Evolutionary conservation across 2,329 filamentous ascomycete species (phyloP).

Genomic region (Aspergillus persii): DNA sequence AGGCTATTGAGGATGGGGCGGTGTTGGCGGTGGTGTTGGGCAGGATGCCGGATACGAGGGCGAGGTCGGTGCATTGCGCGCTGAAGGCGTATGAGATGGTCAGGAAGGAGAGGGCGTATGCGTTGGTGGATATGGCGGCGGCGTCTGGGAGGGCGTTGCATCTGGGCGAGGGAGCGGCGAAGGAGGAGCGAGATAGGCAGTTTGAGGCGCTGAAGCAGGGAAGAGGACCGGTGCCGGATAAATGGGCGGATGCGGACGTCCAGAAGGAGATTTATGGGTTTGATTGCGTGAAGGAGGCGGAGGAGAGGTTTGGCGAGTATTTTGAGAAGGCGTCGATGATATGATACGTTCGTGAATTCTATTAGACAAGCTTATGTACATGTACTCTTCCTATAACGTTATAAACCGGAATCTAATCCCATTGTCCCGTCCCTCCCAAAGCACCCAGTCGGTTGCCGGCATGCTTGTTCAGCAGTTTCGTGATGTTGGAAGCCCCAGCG

Average conservation of each 20-base stretch:
- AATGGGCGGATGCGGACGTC: slow-evolving; percentile 69
- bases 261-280: slow-evolving; percentile 65
- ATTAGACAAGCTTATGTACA: not conserved
- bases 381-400: too few relatives aligned
- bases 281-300: slow-evolving; percentile 58
- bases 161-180: slow-evolving; percentile 57
- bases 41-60: slow-evolving; percentile 47
- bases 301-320: slow-evolving; percentile 38
- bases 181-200: slow-evolving; percentile 57
- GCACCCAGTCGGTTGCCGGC: slow-evolving; percentile 38
- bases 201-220: slow-evolving; percentile 54
- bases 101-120: slow-evolving; percentile 56
- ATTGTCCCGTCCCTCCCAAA: slow-evolving; percentile 36
- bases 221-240: slow-evolving; percentile 55
- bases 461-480: slow-evolving; percentile 40
- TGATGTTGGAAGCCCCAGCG: slow-evolving; percentile 33
- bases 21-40: slow-evolving; percentile 54
- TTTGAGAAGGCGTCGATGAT: slow-evolving; percentile 16
- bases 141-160: slow-evolving; percentile 55
- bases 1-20: slow-evolving; percentile 63
- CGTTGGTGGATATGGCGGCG: slow-evolving; percentile 56
- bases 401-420: slow-evolving; percentile 33
- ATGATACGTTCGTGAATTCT: not conserved
- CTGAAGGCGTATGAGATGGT: slow-evolving; percentile 57
- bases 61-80: slow-evolving; percentile 51